Evolutionary conservation across 441 rosid genomes (phyloP).

Genomic region (Brassica balearica): DNA sequence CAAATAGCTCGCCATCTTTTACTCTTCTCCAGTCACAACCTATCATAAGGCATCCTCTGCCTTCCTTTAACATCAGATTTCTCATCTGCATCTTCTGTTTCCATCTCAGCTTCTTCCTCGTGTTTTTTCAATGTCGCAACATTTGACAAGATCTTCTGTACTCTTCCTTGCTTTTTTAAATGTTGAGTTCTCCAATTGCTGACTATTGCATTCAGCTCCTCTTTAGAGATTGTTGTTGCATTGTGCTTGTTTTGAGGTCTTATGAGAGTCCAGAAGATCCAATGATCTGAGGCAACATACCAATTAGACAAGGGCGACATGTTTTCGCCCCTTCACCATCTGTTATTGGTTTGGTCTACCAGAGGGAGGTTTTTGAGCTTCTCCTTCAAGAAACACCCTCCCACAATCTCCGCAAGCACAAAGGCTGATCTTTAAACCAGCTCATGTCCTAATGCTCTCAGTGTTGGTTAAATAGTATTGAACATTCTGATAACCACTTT

Average conservation of each 20-base stretch:
- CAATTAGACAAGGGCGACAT: constrained; percentile 89
- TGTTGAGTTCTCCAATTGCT: constrained; percentile 21
- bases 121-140: constrained; percentile 1
- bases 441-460: constrained; percentile 57
- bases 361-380: constrained; percentile 59
- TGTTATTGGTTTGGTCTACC: constrained; percentile 28
- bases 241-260: constrained; percentile 42
- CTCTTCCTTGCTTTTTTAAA: constrained; percentile 38
- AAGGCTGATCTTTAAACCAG: constrained; percentile 61
- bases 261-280: constrained; percentile 59
- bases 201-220: constrained; percentile 43
- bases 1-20: constrained; percentile 47
- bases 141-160: constrained; percentile 30
- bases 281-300: constrained; percentile 75
- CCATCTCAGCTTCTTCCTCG: not conserved
- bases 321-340: constrained; percentile 68
- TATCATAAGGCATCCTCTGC: constrained; percentile 55
- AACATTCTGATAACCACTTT: no score
- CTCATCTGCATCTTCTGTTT: constrained; percentile 34
- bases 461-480: not conserved
- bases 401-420: constrained; percentile 57
- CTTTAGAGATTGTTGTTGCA: constrained; percentile 45
- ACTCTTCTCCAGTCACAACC: constrained; percentile 68
- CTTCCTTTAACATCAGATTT: constrained; percentile 19
- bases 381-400: constrained; percentile 48